Evolutionary conservation across 2,329 filamentous ascomycete genomes (phyloP).

Genomic region (Penicillium psychrosexuale): DNA sequence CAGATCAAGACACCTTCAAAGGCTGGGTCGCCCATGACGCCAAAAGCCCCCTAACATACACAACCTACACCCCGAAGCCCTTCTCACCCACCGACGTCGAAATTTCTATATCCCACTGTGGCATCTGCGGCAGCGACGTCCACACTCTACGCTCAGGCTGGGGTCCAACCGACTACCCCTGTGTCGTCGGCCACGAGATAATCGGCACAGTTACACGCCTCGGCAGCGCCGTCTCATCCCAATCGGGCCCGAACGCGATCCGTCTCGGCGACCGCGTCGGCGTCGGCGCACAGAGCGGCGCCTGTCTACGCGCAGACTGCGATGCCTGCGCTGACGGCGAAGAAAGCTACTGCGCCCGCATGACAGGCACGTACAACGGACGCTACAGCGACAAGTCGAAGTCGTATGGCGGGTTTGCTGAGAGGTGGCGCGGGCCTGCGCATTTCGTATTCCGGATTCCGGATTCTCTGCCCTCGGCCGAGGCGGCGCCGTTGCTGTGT

Average conservation of each 20-base stretch:
- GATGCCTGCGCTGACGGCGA: conserved; percentile 39
- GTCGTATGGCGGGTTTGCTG: conserved; percentile 55
- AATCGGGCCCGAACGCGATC: conserved; percentile 36
- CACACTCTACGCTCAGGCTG: conserved; percentile 56
- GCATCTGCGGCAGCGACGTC: conserved; percentile 63
- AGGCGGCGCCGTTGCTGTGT: conserved; percentile 70
- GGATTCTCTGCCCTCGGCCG: conserved; percentile 46
- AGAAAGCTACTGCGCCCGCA: conserved; percentile 42
- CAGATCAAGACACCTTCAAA: conserved; percentile 32
- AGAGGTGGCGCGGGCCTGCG: conserved; percentile 53
- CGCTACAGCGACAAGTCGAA: conserved; percentile 36
- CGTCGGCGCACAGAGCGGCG: conserved; percentile 58
- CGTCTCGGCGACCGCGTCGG: conserved; percentile 62
- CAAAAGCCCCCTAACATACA: conserved; percentile 32
- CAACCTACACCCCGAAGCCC: conserved; percentile 40
- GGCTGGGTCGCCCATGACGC: conserved; percentile 42
- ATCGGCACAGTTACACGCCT: conserved; percentile 58
- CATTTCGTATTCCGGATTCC: conserved; percentile 62
- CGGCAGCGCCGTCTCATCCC: conserved; percentile 40
- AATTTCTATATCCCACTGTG: conserved; percentile 63
- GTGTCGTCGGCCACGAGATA: conserved; percentile 64
- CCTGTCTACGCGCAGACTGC: conserved; percentile 49
- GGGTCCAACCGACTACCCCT: conserved; percentile 42
- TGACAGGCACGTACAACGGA: conserved; percentile 38
- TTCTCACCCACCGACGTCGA: conserved; percentile 63